phyloP scores from a whole-genome alignment of 805 yeast genomes.

The Candida chauliodis region DNA sequence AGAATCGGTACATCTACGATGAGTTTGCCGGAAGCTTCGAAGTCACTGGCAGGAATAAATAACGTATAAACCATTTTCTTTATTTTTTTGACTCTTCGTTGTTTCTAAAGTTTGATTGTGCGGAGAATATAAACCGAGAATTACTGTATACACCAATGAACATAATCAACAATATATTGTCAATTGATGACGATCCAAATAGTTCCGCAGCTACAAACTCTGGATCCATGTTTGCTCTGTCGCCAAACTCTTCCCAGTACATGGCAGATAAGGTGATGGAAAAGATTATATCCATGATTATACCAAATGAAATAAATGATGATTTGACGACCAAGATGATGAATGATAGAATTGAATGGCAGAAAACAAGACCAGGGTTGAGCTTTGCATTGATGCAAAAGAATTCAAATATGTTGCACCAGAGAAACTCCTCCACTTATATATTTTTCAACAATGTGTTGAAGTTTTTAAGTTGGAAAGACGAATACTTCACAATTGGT shows the following conservation, averaged over 20 bases:
- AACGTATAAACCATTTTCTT: not conserved
- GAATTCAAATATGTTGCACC: constrained; percentile 60
- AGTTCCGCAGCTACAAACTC: constrained; percentile 1
- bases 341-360: constrained; percentile 54
- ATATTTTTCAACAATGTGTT: constrained; percentile 55
- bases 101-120: not conserved
- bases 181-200: constrained; percentile 18
- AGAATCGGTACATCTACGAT: constrained; percentile 37
- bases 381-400: constrained; percentile 68
- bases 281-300: constrained; percentile 63
- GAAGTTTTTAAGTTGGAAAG: constrained; percentile 59
- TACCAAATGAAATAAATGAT: constrained; percentile 53
- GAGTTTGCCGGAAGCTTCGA: constrained; percentile 36
- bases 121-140: not conserved
- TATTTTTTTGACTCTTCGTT: not conserved
- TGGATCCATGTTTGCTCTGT: too few relatives aligned
- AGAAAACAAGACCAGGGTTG: constrained; percentile 62
- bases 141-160: not conserved
- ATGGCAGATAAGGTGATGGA: constrained; percentile 72
- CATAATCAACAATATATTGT: constrained; percentile 5
- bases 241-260: constrained; percentile 6
- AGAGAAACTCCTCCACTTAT: constrained; percentile 61
- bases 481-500: constrained; percentile 60
- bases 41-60: constrained; percentile 16
- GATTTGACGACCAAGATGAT: constrained; percentile 40